Conservation (phyloP, 2,329 filamentous ascomycete species). For the Aotearoamyces nothofagi region DNA sequence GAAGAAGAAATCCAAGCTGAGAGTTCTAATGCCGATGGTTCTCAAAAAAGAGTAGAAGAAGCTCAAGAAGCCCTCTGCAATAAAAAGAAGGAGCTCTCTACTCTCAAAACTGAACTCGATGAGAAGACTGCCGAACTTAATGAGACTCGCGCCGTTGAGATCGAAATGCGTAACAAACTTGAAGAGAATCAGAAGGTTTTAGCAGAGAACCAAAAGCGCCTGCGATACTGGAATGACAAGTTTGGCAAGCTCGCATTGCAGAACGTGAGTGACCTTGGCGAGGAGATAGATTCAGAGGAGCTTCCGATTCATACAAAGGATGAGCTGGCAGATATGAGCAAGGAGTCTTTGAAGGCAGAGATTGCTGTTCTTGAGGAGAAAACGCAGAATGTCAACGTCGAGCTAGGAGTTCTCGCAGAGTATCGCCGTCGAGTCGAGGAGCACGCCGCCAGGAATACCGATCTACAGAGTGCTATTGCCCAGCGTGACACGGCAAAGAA, state of each 20-base stretch:
- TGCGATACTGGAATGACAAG: slow-evolving; percentile 82
- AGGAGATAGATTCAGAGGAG: slow-evolving; percentile 35
- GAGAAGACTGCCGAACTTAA: slow-evolving; percentile 77
- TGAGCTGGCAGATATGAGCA: slow-evolving; percentile 47
- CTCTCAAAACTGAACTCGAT: slow-evolving; percentile 74
- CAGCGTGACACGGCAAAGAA: slow-evolving; percentile 80
- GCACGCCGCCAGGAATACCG: slow-evolving; percentile 65
- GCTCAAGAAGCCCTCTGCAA: slow-evolving; percentile 63
- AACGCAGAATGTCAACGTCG: slow-evolving; percentile 74
- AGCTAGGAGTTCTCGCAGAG: slow-evolving; percentile 76
- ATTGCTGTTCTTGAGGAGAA: slow-evolving; percentile 56
- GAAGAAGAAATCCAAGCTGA: slow-evolving; percentile 69
- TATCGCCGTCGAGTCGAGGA: slow-evolving; percentile 79
- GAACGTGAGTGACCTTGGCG: slow-evolving; percentile 58
- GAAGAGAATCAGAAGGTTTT: slow-evolving; percentile 91
- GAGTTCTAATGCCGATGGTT: slow-evolving; percentile 56
- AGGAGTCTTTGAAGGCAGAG: slow-evolving; percentile 50
- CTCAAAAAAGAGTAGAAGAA: slow-evolving; percentile 61
- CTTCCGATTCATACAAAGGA: slow-evolving; percentile 67
- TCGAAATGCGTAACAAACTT: slow-evolving; percentile 96
- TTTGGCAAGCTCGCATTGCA: slow-evolving; percentile 70
- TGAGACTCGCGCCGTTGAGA: slow-evolving; percentile 75
- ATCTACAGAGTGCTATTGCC: slow-evolving; percentile 63
- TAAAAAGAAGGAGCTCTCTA: slow-evolving; percentile 67
- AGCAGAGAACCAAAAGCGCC: slow-evolving; percentile 69